A percentile compares a stretch with the other conserved stretches of the same genome.
Evolutionary conservation across 2,329 filamentous ascomycete genomes (phyloP).

Genomic region (Trichoderma brevicompactum): DNA sequence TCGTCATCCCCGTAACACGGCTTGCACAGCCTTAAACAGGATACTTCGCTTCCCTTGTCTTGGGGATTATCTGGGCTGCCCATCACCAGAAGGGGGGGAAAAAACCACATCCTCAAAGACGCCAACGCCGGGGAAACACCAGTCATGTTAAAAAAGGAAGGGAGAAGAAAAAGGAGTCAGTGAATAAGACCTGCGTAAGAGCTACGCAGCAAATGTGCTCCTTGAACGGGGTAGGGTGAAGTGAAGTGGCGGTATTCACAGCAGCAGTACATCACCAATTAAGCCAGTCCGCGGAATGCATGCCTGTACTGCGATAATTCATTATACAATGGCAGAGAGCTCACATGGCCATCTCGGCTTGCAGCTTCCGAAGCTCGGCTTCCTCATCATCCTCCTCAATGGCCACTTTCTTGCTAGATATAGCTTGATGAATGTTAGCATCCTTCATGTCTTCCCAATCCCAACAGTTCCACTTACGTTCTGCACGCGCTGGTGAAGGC

Average conservation of each 20-base stretch:
- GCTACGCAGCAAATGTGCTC: constrained; percentile 5
- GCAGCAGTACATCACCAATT: constrained; percentile 4
- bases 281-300: not conserved
- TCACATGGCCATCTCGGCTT: constrained; percentile 97
- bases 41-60: constrained; percentile 17
- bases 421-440: constrained; percentile 36
- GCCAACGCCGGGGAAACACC: constrained; percentile 41
- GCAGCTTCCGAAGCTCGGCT: constrained; percentile 87
- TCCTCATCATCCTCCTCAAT: constrained; percentile 91
- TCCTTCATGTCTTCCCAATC: not conserved
- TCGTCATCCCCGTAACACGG: not conserved
- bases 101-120: constrained; percentile 32
- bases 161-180: constrained; percentile 5
- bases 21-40: constrained; percentile 1
- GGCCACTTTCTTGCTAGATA: constrained; percentile 47
- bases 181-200: not conserved
- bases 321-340: not conserved
- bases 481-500: constrained; percentile 73
- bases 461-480: constrained; percentile 64
- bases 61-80: not conserved
- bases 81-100: constrained; percentile 11
- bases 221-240: not conserved
- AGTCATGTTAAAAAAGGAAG: constrained; percentile 29
- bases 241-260: not conserved
- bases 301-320: constrained; percentile 6